phyloP scores from a whole-genome alignment of 768 basidiomycete genomes.

The Collybia sordida region DNA sequence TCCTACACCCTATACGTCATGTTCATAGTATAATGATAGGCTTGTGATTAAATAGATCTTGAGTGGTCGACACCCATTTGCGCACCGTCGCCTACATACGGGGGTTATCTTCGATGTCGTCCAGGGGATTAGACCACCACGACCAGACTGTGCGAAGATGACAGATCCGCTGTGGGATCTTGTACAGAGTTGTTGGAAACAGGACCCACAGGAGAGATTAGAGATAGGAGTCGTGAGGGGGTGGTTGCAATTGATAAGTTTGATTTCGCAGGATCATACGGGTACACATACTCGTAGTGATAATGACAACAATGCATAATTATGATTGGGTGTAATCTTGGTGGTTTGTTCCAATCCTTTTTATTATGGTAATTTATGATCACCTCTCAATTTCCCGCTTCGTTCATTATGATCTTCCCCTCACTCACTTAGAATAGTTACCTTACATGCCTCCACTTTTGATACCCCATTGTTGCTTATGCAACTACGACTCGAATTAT shows the following conservation, averaged over 20 bases:
- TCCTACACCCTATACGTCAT: not conserved
- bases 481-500: too few relatives aligned
- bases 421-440: too few relatives aligned
- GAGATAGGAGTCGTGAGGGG: constrained; percentile 2
- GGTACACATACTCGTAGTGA: too few relatives aligned
- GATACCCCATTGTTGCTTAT: too few relatives aligned
- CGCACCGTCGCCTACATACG: not conserved
- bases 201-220: constrained; percentile 3
- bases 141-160: constrained; percentile 5
- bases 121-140: constrained; percentile 4
- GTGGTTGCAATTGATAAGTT: not conserved
- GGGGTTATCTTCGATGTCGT: constrained; percentile 4
- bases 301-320: too few relatives aligned
- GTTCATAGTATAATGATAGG: not conserved
- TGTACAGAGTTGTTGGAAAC: constrained; percentile 8
- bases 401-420: too few relatives aligned
- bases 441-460: too few relatives aligned
- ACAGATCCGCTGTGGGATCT: constrained; percentile 14
- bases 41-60: not conserved
- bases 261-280: too few relatives aligned
- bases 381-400: too few relatives aligned
- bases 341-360: too few relatives aligned
- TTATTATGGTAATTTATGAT: too few relatives aligned
- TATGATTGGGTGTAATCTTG: too few relatives aligned
- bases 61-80: constrained; percentile 6